Percentiles rank a stretch among this genome's conserved stretches.
These are phyloP conservation scores for Colletotrichum noveboracense DNA, from an alignment of 2,329 filamentous ascomycete species.

Conservation along the genomic window DNA sequence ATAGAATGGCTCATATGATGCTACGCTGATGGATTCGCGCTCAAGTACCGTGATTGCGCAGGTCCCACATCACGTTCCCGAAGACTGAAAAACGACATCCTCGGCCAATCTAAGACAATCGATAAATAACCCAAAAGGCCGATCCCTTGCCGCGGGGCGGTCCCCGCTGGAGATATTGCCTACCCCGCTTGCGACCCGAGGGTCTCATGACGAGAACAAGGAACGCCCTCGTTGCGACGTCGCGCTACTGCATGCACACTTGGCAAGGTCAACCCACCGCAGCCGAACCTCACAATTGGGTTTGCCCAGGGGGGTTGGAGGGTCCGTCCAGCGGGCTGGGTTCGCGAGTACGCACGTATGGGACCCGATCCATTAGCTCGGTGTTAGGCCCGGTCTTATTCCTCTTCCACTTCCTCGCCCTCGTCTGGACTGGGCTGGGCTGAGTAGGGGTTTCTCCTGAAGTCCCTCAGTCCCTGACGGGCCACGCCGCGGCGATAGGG, in stretches of 20 bases:
- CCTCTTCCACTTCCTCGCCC: neutral
- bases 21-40: neutral
- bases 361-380: constrained; percentile 5
- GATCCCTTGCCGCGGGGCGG: neutral
- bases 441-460: neutral
- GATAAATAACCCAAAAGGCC: neutral
- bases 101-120: neutral
- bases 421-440: neutral
- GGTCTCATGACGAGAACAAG: constrained; percentile 9
- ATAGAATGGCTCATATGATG: neutral
- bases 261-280: constrained; percentile 4
- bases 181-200: constrained; percentile 7
- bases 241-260: constrained; percentile 13
- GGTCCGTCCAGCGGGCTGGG: neutral
- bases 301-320: neutral
- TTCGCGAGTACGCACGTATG: constrained; percentile 7
- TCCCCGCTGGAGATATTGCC: constrained; percentile 13
- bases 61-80: neutral
- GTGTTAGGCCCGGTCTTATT: neutral
- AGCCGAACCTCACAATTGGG: constrained; percentile 17
- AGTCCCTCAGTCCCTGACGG: neutral
- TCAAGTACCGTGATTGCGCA: neutral
- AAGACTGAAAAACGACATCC: neutral
- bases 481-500: neutral
- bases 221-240: neutral